phyloP scores from a whole-genome alignment of 1,139 yeast genomes.

The Suhomyces bolitotheri region DNA sequence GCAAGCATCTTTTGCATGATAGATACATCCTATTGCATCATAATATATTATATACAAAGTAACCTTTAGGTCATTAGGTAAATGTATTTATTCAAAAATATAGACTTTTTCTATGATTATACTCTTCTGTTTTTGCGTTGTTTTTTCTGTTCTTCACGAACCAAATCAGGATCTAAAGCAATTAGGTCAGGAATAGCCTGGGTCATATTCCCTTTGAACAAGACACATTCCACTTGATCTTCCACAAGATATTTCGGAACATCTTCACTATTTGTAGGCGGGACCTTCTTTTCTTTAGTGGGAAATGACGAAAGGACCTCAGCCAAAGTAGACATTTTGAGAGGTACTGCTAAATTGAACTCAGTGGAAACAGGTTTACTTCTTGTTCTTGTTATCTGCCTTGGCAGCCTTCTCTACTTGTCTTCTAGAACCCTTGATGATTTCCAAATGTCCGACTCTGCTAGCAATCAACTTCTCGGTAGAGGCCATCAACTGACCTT shows the following conservation, averaged over 20 bases:
- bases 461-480: slow-evolving; percentile 87
- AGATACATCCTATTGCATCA: not conserved
- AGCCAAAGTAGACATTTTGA: not conserved
- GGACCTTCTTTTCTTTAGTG: slow-evolving; percentile 3
- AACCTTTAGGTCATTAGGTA: no score
- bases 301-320: slow-evolving; percentile 9
- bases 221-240: slow-evolving; percentile 9
- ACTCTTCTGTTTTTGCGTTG: slow-evolving; percentile 18
- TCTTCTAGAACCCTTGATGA: slow-evolving; percentile 89
- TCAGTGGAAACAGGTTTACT: slow-evolving; percentile 9
- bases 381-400: slow-evolving; percentile 22
- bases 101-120: no score
- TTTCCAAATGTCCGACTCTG: slow-evolving; percentile 93
- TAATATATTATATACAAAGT: no score
- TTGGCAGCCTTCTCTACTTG: slow-evolving; percentile 62
- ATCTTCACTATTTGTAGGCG: not conserved
- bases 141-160: slow-evolving; percentile 22
- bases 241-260: slow-evolving; percentile 8
- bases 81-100: no score
- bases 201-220: slow-evolving; percentile 9
- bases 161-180: slow-evolving; percentile 36
- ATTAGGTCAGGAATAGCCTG: slow-evolving; percentile 26
- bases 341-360: no score
- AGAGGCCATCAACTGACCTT: slow-evolving; percentile 62
- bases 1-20: not conserved